Conservation (phyloP, 495 filamentous ascomycete species). For the Neurospora cerealis region DNA sequence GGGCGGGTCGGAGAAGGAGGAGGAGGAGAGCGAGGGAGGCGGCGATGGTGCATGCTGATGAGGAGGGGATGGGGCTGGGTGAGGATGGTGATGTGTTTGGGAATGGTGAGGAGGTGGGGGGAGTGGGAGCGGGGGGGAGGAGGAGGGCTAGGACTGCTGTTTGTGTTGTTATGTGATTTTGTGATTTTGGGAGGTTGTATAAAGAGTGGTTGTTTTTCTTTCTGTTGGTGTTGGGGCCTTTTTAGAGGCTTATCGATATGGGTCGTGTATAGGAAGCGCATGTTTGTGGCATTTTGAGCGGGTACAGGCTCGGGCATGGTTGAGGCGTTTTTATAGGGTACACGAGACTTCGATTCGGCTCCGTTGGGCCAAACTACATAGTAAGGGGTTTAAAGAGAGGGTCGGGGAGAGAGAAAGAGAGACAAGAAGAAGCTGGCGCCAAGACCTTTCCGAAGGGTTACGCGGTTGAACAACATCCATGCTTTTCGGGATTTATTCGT, state of each 20-base stretch:
- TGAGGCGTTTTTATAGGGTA: background rate
- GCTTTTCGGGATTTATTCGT: background rate
- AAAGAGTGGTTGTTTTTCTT: background rate
- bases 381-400: background rate
- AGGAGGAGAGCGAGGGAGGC: constrained; percentile 70
- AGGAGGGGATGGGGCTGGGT: constrained; percentile 50
- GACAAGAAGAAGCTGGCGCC: background rate
- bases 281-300: background rate
- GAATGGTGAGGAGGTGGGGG: background rate
- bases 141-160: constrained; percentile 44
- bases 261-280: background rate
- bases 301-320: background rate
- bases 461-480: background rate
- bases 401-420: background rate
- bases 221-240: background rate
- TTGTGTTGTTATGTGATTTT: constrained; percentile 36
- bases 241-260: background rate
- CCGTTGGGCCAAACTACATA: background rate
- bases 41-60: constrained; percentile 62
- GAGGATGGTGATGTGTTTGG: constrained; percentile 35
- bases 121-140: constrained; percentile 16
- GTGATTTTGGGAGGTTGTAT: constrained; percentile 24
- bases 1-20: constrained; percentile 51
- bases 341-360: background rate
- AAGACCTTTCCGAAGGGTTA: background rate